Evolutionary conservation across 208 protist species (phyloP), one percentile per base, ranked within the genome.

Genomic region (Trypanosoma congolense): DNA sequence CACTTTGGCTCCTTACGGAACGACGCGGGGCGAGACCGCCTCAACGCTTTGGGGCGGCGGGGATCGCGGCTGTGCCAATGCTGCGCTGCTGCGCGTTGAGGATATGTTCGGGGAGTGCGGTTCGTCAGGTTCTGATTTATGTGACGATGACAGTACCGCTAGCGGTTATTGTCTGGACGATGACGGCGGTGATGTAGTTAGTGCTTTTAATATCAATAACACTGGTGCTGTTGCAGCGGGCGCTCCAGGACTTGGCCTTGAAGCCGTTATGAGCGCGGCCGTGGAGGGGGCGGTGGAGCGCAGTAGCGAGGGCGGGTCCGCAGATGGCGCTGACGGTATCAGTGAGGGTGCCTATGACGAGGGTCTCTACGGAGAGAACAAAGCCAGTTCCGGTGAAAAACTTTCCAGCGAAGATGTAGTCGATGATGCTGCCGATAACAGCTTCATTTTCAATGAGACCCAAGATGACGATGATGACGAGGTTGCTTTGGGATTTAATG

Each of bases 401-500:
- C 40, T 51, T 12, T 18, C 26, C 8, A 47, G 24, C 47, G 33
- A 25, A 22, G 42, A 1, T 22, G 45, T 8, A 1, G 42, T 2
- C 12, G 61, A 44, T 26, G 21, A n/a, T 51, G 22, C n/a, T 26
- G 29, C n/a, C 10, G 44, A 66, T 24, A 44, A 53, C 30, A 16
- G 46, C 16, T n/a, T 66, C 19, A 52, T 45, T 33, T 33, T 56
- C 36, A 61, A 33, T 21, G 60, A 54, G 30, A 30, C 42, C n/a
- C n/a, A 51, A 2, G 57, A 53, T 29, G 58, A 62, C 14, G 49
- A 67, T 29, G 67, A 73, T 40, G 47, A 64, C 9, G 67, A 65
- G 0, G 54, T 56, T 2, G 52, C 28, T 4, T 58, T 51, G 16
- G 26, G 25, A 28, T 36, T 59, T 29, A 0, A 35, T 3, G 52